Evolutionary conservation across 768 basidiomycete species (phyloP), one percentile per base, ranked within the genome.

Genomic region (Tricholoma hemisulphureum): DNA sequence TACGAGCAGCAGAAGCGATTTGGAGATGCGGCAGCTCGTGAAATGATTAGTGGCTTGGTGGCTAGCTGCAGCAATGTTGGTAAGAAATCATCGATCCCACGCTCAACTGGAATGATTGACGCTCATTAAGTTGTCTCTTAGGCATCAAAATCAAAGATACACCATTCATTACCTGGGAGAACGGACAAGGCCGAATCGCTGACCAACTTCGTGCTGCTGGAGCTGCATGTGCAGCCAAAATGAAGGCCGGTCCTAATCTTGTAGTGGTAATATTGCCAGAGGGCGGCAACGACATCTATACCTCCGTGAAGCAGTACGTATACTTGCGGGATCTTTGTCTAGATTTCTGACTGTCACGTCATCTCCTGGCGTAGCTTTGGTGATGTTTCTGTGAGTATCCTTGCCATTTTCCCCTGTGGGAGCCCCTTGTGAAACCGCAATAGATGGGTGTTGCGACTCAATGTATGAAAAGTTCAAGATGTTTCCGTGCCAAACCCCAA

Each of bases 381-480:
- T 6, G 89, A 92, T 63, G 75, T 88, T 39, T 71, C 73, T 35
- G 83, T 84, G 65, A 71, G 76, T 64, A 50, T 39, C 26, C 9
- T 58, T 24, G 6, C n/a, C n/a, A n/a, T n/a, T n/a, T 13, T 9
- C 16, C 23, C 4, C 5, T 20, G 24, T 16, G 23, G n/a, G 20
- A 20, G 21, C 9, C 29, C 4, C 11, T 18, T 18, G 1, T 45
- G 39, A 29, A 34, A 16, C 8, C 26, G 32, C 3, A 55, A 16
- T 64, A 88, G 84, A 77, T 80, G 63, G 91, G 91, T 23, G 84
- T 91, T 7, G 84, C 90, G 0, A 93, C 91, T 0, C 91, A 93
- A 60, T 93, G 91, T 67, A 63, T 93, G 63, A 89, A 89, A 68
- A 77, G 78, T 16, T 71, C 67, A 4, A 91, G 91, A 63, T 88